These are phyloP conservation scores for Desmodesmus armatus DNA, from an alignment of 139 green algal species.

Conservation along the genomic window DNA sequence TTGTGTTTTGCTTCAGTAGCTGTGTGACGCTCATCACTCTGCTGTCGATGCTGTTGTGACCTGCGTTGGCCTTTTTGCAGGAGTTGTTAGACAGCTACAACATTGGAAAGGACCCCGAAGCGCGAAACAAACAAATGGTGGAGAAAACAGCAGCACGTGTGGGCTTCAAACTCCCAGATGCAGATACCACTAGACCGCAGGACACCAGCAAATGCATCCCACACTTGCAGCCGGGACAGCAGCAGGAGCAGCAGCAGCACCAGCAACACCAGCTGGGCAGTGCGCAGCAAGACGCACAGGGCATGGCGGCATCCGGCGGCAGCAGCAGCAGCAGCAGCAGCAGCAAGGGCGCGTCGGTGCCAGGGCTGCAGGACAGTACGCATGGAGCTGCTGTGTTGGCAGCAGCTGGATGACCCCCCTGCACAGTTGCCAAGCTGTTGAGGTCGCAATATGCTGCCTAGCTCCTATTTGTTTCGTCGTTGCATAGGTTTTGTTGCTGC, in stretches of 20 bases:
- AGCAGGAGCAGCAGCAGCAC: conserved; percentile 27
- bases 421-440: no score
- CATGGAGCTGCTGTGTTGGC: not conserved
- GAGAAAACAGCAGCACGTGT: conserved; percentile 59
- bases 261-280: conserved; percentile 4
- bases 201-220: no score
- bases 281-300: not conserved
- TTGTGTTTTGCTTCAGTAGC: no score
- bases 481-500: no score
- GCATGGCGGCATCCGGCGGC: not conserved
- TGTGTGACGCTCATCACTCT: not conserved
- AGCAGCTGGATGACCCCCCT: no score
- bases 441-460: no score
- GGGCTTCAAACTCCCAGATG: conserved; percentile 59
- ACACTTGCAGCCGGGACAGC: not conserved
- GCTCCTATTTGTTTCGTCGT: no score
- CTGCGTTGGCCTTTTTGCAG: conserved; percentile 6
- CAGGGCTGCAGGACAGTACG: not conserved
- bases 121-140: conserved; percentile 67
- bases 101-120: conserved; percentile 63
- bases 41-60: not conserved
- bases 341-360: not conserved
- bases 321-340: not conserved
- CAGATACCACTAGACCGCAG: not conserved
- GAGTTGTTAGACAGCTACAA: conserved; percentile 61